Conservation (phyloP, 768 basidiomycete species). For the Porpolomopsis calyptriformis region DNA sequence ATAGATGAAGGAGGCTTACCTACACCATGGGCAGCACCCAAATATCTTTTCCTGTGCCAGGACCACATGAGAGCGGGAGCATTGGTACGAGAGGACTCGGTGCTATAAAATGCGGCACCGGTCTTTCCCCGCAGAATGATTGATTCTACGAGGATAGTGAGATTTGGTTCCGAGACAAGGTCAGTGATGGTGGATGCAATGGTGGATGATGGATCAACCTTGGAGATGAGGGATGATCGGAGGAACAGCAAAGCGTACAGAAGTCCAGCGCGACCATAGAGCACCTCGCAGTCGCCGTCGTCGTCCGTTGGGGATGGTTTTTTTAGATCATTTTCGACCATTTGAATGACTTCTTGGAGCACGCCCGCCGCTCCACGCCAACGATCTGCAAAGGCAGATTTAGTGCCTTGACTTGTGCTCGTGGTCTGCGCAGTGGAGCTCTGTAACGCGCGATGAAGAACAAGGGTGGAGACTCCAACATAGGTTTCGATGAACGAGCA, state of each 20-base stretch:
- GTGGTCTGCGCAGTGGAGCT: slow-evolving; percentile 1
- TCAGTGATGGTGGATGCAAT: not conserved
- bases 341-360: slow-evolving; percentile 16
- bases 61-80: slow-evolving; percentile 45
- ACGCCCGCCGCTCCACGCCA: slow-evolving; percentile 14
- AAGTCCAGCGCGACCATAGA: slow-evolving; percentile 50
- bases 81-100: slow-evolving; percentile 16
- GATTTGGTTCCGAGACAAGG: slow-evolving; percentile 25
- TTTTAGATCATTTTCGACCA: slow-evolving; percentile 16
- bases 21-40: slow-evolving; percentile 52
- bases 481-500: slow-evolving; percentile 32
- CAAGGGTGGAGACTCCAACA: slow-evolving; percentile 28
- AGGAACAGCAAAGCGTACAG: slow-evolving; percentile 42
- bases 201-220: not conserved
- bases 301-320: slow-evolving; percentile 12
- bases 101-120: slow-evolving; percentile 27
- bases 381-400: slow-evolving; percentile 13
- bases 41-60: slow-evolving; percentile 47
- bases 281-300: slow-evolving; percentile 44
- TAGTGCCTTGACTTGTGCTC: no score
- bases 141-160: slow-evolving; percentile 31
- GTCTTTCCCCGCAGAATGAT: slow-evolving; percentile 29
- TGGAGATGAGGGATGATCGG: slow-evolving; percentile 18
- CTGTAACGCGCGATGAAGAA: slow-evolving; percentile 22
- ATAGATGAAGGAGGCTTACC: slow-evolving; percentile 23